Conservation (phyloP, 1,284 basidiomycete genomes). For the Wallemia ichthyophaga region DNA sequence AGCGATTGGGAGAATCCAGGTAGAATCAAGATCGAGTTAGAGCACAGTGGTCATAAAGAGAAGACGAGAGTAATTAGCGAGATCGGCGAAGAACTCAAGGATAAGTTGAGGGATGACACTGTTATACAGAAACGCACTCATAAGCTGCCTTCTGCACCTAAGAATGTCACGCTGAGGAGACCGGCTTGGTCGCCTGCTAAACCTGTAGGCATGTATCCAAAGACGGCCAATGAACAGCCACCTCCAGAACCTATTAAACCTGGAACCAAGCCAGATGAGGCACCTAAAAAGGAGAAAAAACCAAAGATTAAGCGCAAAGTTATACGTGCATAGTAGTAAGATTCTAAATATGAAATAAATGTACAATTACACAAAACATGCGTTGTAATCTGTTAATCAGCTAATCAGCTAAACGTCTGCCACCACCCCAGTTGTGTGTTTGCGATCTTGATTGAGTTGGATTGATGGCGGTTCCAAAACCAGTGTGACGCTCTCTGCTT, state of each 20-base stretch:
- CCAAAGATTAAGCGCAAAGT: background rate
- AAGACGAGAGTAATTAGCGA: constrained; percentile 18
- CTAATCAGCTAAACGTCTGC: background rate
- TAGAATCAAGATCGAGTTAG: constrained; percentile 18
- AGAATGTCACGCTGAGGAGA: background rate
- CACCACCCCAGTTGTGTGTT: background rate
- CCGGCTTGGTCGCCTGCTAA: background rate
- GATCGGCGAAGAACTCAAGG: constrained; percentile 35
- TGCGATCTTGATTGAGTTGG: background rate
- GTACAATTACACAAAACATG: no score
- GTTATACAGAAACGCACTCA: background rate
- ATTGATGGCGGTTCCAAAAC: background rate
- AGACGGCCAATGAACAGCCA: background rate
- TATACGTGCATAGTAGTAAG: background rate
- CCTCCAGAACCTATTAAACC: background rate
- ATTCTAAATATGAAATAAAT: no score
- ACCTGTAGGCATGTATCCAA: background rate
- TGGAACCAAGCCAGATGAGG: background rate
- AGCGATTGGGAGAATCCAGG: background rate
- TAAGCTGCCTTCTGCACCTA: background rate
- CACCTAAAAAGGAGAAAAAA: background rate
- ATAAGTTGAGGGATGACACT: background rate
- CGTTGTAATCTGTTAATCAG: no score
- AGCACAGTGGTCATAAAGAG: constrained; percentile 36
- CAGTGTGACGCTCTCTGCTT: background rate